Percentiles rank a stretch among this genome's conserved stretches.
Evolutionary conservation across 805 yeast genomes (phyloP).

Genomic region (Yarrowia sp.): DNA sequence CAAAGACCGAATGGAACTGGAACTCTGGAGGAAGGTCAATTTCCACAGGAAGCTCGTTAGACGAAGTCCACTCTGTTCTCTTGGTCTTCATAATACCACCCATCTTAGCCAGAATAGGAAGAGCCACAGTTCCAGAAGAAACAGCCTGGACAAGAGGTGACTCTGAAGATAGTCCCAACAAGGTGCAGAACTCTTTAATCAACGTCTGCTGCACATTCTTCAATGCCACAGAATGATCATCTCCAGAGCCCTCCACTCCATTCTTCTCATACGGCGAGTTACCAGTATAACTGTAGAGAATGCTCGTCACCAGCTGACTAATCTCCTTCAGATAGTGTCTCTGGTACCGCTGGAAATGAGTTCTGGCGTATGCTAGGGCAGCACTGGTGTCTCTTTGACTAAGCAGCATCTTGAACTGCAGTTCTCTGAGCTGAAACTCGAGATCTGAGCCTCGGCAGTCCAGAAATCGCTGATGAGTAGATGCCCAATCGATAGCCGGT

Average conservation of each 20-base stretch:
- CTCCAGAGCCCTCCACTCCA: conserved; percentile 42
- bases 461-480: conserved; percentile 46
- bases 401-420: conserved; percentile 51
- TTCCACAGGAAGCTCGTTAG: conserved; percentile 68
- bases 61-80: conserved; percentile 62
- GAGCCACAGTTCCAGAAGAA: conserved; percentile 60
- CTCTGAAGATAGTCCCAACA: conserved; percentile 58
- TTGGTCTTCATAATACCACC: conserved; percentile 53
- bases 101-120: conserved; percentile 61
- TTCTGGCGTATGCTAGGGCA: conserved; percentile 54
- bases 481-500: conserved; percentile 61
- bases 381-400: conserved; percentile 45
- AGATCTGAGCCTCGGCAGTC: conserved; percentile 53
- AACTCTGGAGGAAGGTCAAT: conserved; percentile 60
- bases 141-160: conserved; percentile 61
- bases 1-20: conserved; percentile 69
- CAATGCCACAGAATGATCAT: conserved; percentile 43
- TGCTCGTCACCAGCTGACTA: conserved; percentile 56
- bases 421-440: conserved; percentile 56
- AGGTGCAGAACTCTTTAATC: conserved; percentile 59
- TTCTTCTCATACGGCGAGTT: conserved; percentile 42
- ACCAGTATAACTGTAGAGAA: conserved; percentile 45
- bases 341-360: conserved; percentile 53
- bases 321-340: conserved; percentile 54
- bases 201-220: conserved; percentile 51